Conservation (phyloP, 2,329 filamentous ascomycete genomes). For the Phyllosticta capitalensis region DNA sequence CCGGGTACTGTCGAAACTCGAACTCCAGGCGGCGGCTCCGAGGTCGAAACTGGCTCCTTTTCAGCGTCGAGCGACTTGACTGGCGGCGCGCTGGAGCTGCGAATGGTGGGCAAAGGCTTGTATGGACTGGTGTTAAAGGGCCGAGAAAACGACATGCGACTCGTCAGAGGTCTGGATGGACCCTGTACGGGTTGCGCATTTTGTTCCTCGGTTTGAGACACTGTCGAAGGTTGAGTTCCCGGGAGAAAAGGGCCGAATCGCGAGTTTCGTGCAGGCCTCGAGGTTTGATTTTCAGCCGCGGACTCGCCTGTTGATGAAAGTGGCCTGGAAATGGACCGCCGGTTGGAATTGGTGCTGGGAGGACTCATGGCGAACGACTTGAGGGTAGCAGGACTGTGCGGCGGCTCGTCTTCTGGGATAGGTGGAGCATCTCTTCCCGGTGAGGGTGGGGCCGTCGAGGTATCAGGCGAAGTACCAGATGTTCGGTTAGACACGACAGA, state of each 20-base stretch:
- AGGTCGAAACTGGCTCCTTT: constrained; percentile 3
- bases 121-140: constrained; percentile 3
- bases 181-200: neutral
- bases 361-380: constrained; percentile 30
- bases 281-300: neutral
- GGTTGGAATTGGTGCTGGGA: constrained; percentile 18
- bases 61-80: neutral
- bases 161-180: neutral
- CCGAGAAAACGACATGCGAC: constrained; percentile 9
- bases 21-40: neutral
- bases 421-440: constrained; percentile 23
- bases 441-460: constrained; percentile 27
- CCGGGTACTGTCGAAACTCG: neutral
- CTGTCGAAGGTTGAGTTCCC: neutral
- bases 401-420: constrained; percentile 15
- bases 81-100: constrained; percentile 3
- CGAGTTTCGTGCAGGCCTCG: neutral
- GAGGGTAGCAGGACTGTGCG: constrained; percentile 25
- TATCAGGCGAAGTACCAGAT: constrained; percentile 25
- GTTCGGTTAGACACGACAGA: constrained; percentile 30
- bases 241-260: neutral
- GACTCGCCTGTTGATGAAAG: constrained; percentile 5
- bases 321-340: constrained; percentile 29
- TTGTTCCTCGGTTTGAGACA: neutral
- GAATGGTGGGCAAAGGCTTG: constrained; percentile 4